Conservation (phyloP, 2,329 filamentous ascomycete species). For the Dichotomopilus funicola region DNA sequence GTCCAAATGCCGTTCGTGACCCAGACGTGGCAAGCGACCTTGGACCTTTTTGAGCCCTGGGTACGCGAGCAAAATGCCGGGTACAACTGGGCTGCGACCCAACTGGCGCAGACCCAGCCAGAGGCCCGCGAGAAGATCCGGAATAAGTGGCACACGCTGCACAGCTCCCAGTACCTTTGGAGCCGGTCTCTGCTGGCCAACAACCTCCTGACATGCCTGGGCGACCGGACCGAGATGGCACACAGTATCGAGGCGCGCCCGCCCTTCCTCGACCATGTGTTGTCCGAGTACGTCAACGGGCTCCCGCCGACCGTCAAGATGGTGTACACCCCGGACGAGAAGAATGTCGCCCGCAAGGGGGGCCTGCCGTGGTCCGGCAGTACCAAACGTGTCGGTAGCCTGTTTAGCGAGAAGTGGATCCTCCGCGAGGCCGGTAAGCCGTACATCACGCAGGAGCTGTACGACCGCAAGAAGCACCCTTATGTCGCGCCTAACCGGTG, state of each 20-base stretch:
- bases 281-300: slow-evolving; percentile 28
- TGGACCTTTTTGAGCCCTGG: slow-evolving; percentile 11
- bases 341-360: not conserved
- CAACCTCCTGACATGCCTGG: slow-evolving; percentile 27
- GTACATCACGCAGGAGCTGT: slow-evolving; percentile 42
- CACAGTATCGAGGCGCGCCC: slow-evolving; percentile 31
- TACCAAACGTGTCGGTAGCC: not conserved
- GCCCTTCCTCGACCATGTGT: slow-evolving; percentile 32
- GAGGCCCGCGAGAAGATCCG: slow-evolving; percentile 21
- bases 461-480: slow-evolving; percentile 39
- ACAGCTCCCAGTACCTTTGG: slow-evolving; percentile 26
- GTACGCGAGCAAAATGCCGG: slow-evolving; percentile 7
- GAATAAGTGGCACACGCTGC: slow-evolving; percentile 28
- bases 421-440: slow-evolving; percentile 44
- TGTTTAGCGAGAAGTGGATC: slow-evolving; percentile 43
- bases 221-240: slow-evolving; percentile 33
- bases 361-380: slow-evolving; percentile 5
- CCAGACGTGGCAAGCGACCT: not conserved
- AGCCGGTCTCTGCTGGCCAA: slow-evolving; percentile 23
- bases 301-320: slow-evolving; percentile 29
- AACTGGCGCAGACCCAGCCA: slow-evolving; percentile 12
- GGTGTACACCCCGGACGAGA: slow-evolving; percentile 11
- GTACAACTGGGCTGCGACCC: slow-evolving; percentile 3
- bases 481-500: slow-evolving; percentile 42
- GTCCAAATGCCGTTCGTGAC: not conserved